Evolutionary conservation across 768 basidiomycete genomes (phyloP), one percentile per base, ranked within the genome.

Genomic region (Amanita thiersii): DNA sequence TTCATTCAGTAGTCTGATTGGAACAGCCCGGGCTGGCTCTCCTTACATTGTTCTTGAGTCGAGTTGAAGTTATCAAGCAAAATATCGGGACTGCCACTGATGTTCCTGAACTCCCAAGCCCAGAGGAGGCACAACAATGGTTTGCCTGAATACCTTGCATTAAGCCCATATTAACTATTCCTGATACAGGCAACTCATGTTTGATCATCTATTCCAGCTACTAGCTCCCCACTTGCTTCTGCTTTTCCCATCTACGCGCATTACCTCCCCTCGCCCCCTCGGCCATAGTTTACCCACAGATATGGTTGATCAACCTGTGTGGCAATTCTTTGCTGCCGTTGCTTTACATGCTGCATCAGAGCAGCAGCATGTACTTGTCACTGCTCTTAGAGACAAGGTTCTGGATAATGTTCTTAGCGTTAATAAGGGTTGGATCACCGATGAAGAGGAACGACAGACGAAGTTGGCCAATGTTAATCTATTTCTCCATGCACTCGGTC

Each of bases 381-480:
- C 79, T 14, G 70, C 81, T 20, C 67, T 97, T 33, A 80, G 92
- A 44, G 94, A 97, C 57, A 93, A 96, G 66, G 85, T 98, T 29
- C 70, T 98, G 34, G 90, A 93, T 55, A 91, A 86, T 51, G 87
- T 97, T 23, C 62, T 81, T 50, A 79, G 75, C 39, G 85, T 81
- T 21, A 80, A 81, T 55, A 83, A 86, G 55, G 79, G 84, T 37
- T 81, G 80, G 77, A 69, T 75, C 35, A 60, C 69, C 37, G 75
- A 81, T 49, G 82, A 88, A 60, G 81, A 84, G 41, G 81, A 86
- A 47, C 71, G 81, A 48, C 67, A 72, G 44, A 75, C 81, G 51
- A 90, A 87, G 64, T 66, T 96, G 50, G 79, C 80, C 40, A 98
- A 98, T 62, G 90, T 97, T 53, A 92, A 99, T 65, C 68, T 94